Evolutionary conservation across 345 rosid species (phyloP), one percentile per base, ranked within the genome.

Genomic region (Orychophragmus violaceus): DNA sequence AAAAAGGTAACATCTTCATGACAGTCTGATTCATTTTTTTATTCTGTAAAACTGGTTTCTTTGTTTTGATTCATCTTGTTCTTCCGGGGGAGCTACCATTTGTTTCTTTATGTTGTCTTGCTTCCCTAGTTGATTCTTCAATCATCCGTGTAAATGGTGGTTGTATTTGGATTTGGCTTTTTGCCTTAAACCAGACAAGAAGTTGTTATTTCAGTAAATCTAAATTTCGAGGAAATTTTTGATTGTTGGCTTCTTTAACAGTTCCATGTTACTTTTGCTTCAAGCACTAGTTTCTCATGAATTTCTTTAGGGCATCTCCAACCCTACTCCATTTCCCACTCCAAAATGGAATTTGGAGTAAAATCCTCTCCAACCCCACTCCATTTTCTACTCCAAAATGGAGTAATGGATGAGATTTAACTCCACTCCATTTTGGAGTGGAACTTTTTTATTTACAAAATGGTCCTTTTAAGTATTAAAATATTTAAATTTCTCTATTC

Each of bases 41-140:
- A 8, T 39, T 42, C 23, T 66, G 61, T 71, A 63, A 55, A 56
- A 71, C 70, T 71, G 50, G 76, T 64, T 56, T 56, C 53, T 19
- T 8, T 41, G 67, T 51, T 14, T 32, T 56, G 57, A 62, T 71
- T 63, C 50, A n/a, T n/a, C n/a, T n/a, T n/a, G n/a, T n/a, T n/a
- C n/a, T n/a, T n/a, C n/a, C n/a, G n/a, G n/a, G 42, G 42, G 42
- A 37, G 42, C 42, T 37, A 13, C 42, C 16, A 37, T n/a, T n/a
- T n/a, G n/a, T n/a, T n/a, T n/a, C n/a, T 36, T 23, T 54, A 45
- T 55, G 50, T 35, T 25, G 0, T 55, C 42, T 56, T 28, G 12
- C 28, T 33, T 45, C 30, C 16, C 4, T 53, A 62, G 22, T 53
- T 62, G 57, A 50, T 63, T 71, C 44, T 48, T 28, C 27, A 56